These are phyloP conservation scores for Halenospora varia DNA, from an alignment of 495 filamentous ascomycete genomes.

Conservation along the genomic window DNA sequence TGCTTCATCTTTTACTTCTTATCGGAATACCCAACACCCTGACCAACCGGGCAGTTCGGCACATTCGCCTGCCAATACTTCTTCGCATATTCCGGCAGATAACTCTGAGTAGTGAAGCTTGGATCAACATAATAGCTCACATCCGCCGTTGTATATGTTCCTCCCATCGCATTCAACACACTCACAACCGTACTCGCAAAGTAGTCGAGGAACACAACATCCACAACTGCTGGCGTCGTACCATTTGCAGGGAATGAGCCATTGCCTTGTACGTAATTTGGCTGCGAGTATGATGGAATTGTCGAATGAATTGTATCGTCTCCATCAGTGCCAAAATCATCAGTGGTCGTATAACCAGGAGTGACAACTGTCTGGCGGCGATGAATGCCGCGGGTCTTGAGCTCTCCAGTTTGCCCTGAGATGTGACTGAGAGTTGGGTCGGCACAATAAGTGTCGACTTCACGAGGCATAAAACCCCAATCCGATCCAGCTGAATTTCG, in stretches of 20 bases:
- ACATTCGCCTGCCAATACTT: constrained; percentile 40
- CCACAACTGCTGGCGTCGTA: constrained; percentile 51
- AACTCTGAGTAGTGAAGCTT: constrained; percentile 43
- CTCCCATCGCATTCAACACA: constrained; percentile 36
- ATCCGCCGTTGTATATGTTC: constrained; percentile 32
- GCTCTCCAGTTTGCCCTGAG: constrained; percentile 13
- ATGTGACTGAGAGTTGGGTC: constrained; percentile 30
- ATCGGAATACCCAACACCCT: constrained; percentile 18
- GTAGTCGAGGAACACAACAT: constrained; percentile 77
- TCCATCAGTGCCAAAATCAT: constrained; percentile 54
- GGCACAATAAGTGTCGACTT: constrained; percentile 35
- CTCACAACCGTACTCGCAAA: constrained; percentile 56
- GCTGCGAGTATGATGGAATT: constrained; percentile 60
- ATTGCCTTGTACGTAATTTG: constrained; percentile 63
- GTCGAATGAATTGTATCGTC: constrained; percentile 71
- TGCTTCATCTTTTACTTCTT: neutral
- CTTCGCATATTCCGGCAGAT: constrained; percentile 45
- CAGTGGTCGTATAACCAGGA: constrained; percentile 37
- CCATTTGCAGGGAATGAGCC: constrained; percentile 41
- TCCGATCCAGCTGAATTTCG: constrained; percentile 25
- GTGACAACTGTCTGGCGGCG: constrained; percentile 35
- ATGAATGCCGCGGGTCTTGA: constrained; percentile 24
- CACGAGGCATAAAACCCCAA: constrained; percentile 24
- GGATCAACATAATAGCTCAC: constrained; percentile 38
- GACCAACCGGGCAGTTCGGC: constrained; percentile 40